phyloP scores from a whole-genome alignment of 306 rosid genomes.

The Geum urbanum region DNA sequence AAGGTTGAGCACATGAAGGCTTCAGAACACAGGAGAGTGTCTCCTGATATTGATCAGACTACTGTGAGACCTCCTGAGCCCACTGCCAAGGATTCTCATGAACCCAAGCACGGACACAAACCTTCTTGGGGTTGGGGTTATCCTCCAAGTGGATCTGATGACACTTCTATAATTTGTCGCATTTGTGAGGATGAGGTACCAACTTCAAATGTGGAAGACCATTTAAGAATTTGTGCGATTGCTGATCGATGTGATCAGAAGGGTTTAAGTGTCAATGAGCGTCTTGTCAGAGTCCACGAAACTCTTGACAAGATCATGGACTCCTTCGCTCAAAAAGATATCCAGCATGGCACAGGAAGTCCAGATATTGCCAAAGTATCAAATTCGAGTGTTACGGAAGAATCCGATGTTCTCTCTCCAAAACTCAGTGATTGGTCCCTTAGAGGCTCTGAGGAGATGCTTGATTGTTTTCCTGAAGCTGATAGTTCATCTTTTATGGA shows the following conservation, averaged over 20 bases:
- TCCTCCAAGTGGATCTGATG: conserved; percentile 57
- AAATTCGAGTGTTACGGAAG: conserved; percentile 91
- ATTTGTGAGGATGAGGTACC: conserved; percentile 99
- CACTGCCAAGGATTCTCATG: conserved; percentile 62
- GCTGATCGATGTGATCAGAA: conserved; percentile 94
- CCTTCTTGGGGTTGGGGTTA: conserved; percentile 97
- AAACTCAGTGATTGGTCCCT: conserved; percentile 94
- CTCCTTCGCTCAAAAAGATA: conserved; percentile 69
- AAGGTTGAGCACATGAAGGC: conserved; percentile 56
- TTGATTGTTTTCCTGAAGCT: conserved; percentile 88
- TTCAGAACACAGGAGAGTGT: conserved; percentile 40
- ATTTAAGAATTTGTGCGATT: conserved; percentile 85
- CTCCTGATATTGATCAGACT: conserved; percentile 51
- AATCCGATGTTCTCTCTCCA: conserved; percentile 82
- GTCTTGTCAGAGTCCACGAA: conserved; percentile 75
- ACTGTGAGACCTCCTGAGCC: conserved; percentile 61
- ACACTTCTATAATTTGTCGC: conserved; percentile 89
- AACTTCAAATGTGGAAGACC: conserved; percentile 88
- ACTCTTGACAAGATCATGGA: conserved; percentile 84
- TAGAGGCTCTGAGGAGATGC: conserved; percentile 98
- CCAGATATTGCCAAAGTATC: conserved; percentile 94
- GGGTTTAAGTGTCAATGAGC: conserved; percentile 91
- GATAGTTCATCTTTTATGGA: conserved; percentile 82
- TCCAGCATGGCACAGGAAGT: conserved; percentile 73
- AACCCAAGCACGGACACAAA: conserved; percentile 85